These are phyloP conservation scores for Plasmodium knowlesi DNA, from an alignment of 169 alveolate genomes.

Conservation along the genomic window DNA sequence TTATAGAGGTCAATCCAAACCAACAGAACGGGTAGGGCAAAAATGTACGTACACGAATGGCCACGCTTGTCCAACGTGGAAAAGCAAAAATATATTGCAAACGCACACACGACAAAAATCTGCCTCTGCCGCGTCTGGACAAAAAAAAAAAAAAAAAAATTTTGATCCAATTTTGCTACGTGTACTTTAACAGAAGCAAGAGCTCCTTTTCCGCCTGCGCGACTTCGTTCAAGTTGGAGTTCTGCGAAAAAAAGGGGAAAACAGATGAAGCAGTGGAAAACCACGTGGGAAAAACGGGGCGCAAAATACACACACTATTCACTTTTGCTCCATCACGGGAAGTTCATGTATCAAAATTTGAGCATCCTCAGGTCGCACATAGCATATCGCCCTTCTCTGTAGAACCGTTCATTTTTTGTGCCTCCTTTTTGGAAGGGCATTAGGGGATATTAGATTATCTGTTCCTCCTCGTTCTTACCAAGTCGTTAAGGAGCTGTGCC, in stretches of 20 bases:
- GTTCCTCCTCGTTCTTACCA: conserved; percentile 19
- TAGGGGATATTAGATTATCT: neutral
- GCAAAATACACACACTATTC: neutral
- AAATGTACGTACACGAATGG: conserved; percentile 2
- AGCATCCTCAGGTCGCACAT: neutral
- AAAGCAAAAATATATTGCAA: neutral
- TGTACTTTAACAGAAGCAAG: conserved; percentile 38
- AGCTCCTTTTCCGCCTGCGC: conserved; percentile 54
- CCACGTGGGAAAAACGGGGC: neutral
- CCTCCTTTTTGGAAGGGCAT: neutral
- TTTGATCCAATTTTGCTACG: neutral
- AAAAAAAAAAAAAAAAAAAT: neutral
- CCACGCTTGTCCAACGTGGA: neutral
- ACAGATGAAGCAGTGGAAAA: neutral
- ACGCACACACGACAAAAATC: neutral
- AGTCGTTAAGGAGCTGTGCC: neutral
- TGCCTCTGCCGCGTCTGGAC: neutral
- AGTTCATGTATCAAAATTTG: neutral
- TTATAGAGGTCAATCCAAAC: neutral
- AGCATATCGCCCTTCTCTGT: neutral
- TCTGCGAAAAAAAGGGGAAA: conserved; percentile 7
- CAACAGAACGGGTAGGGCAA: neutral
- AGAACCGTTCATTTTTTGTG: neutral
- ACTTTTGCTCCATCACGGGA: neutral
- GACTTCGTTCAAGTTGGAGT: conserved; percentile 19